phyloP scores from a whole-genome alignment of 352 stramenopile genomes.

The Pythium dissimile region DNA sequence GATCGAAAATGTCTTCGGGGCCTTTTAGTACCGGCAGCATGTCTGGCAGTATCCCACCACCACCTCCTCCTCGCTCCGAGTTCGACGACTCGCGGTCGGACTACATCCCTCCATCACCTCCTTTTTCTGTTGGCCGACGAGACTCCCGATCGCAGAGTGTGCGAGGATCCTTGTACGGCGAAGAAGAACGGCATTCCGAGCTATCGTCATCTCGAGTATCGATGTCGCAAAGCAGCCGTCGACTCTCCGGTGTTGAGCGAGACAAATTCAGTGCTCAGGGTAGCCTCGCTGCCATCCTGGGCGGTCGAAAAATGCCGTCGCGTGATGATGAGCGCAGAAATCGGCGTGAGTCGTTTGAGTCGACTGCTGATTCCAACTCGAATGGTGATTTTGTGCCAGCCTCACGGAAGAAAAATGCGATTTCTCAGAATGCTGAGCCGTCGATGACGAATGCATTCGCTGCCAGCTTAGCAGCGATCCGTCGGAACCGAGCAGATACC shows the following conservation, averaged over 20 bases:
- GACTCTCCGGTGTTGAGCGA: conserved; percentile 34
- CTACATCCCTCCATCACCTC: conserved; percentile 26
- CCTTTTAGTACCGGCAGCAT: conserved; percentile 20
- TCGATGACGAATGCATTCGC: conserved; percentile 66
- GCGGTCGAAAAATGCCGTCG: conserved; percentile 27
- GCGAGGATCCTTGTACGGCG: conserved; percentile 45
- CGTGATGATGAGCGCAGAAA: conserved; percentile 21
- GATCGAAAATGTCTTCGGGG: conserved; percentile 55
- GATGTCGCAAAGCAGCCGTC: conserved; percentile 39
- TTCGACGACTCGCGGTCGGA: conserved; percentile 19
- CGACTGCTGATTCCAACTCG: conserved; percentile 13
- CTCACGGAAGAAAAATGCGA: background rate
- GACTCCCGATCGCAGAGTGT: conserved; percentile 55
- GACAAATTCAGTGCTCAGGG: conserved; percentile 47
- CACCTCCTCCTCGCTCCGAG: conserved; percentile 38
- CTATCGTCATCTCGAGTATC: conserved; percentile 34
- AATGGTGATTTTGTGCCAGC: conserved; percentile 7
- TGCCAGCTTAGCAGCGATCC: conserved; percentile 69
- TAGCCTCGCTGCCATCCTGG: conserved; percentile 62
- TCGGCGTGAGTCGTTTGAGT: conserved; percentile 59
- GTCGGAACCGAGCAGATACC: conserved; percentile 59
- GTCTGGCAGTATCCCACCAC: conserved; percentile 35
- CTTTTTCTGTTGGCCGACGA: conserved; percentile 16
- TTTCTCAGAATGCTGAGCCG: background rate
- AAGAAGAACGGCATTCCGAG: conserved; percentile 29